Evolutionary conservation across 306 rosid genomes (phyloP), one percentile per base, ranked within the genome.

Genomic region (Canavalia ensiformis): DNA sequence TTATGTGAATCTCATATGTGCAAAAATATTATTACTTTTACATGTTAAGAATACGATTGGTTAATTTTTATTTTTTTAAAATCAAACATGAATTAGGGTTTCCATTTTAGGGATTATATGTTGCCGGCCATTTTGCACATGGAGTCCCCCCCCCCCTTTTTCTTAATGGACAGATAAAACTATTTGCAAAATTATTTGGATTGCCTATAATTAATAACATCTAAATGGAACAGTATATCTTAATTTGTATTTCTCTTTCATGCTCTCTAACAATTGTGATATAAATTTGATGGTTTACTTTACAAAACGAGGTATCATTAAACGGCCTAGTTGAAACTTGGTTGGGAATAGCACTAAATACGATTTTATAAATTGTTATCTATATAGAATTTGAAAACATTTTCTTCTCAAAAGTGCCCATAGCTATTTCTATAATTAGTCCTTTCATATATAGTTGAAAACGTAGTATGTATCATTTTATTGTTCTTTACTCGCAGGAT

Each of bases 41-140:
- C 52, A 47, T 47, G 52, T 1, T 47, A 8, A 9, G 12, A 13
- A 5, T 62, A 35, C 4, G 45, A 45, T 62, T 34, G 34, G 4
- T 4, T 49, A n/a, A 12, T 44, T 6, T 12, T 49, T 42, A 2
- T 4, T 5, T 29, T 68, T 47, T 13, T 49, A 33, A 60, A 12
- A 29, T 70, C 45, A 49, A 33, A 6, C 6, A 31, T 70, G 50
- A 49, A 49, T 33, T 73, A 55, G 41, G 78, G 54, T 55, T 73
- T 37, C 54, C 7, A 39, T 41, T 52, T 52, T 6, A 1, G 50
- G 8, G 35, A 8, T 18, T 18, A 7, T 37, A 2, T 18, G 13
- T 37, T 54, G 39, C 76, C 18, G 25, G 25, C 25, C 25, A 18
- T 34, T 52, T 52, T 52, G 64, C 49, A 7, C 64, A 33, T 6